These are phyloP conservation scores for Annulohypoxylon nitens DNA, from an alignment of 495 filamentous ascomycete genomes.

Conservation along the genomic window DNA sequence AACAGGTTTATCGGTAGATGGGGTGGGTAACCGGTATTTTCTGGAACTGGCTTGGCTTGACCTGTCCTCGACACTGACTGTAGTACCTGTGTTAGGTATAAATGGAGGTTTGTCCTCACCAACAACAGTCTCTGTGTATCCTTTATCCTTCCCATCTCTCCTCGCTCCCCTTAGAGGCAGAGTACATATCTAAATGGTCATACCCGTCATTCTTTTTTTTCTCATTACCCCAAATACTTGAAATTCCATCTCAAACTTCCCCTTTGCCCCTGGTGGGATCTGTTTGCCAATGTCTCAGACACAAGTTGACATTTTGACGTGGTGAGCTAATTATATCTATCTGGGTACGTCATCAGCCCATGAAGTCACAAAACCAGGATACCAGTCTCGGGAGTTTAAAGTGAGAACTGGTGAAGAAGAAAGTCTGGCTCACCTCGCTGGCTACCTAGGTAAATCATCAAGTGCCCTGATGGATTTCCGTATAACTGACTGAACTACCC, in stretches of 20 bases:
- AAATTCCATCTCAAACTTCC: not conserved
- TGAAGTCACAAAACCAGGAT: not conserved
- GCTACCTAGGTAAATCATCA: not conserved
- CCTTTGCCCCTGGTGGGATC: not conserved
- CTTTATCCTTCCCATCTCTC: not conserved
- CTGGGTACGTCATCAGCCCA: not conserved
- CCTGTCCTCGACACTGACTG: slow-evolving; percentile 30
- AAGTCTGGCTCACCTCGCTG: not conserved
- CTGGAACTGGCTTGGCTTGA: slow-evolving; percentile 17
- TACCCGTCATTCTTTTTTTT: slow-evolving; percentile 12
- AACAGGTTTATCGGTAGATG: slow-evolving; percentile 26
- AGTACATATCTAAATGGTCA: slow-evolving; percentile 37
- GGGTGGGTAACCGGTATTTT: slow-evolving; percentile 38
- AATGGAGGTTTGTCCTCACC: slow-evolving; percentile 17
- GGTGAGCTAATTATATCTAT: slow-evolving; percentile 12
- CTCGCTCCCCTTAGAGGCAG: not conserved
- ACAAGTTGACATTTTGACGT: not conserved
- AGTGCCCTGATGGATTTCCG: not conserved
- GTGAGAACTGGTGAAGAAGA: not conserved
- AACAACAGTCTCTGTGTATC: slow-evolving; percentile 21
- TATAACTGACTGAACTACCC: not conserved
- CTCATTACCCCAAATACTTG: not conserved
- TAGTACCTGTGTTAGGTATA: slow-evolving; percentile 42
- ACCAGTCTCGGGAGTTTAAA: slow-evolving; percentile 8
- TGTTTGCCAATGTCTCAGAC: slow-evolving; percentile 29